phyloP scores from a whole-genome alignment of 1,284 basidiomycete species.

The Microbotryum lychnidis-dioicae region DNA sequence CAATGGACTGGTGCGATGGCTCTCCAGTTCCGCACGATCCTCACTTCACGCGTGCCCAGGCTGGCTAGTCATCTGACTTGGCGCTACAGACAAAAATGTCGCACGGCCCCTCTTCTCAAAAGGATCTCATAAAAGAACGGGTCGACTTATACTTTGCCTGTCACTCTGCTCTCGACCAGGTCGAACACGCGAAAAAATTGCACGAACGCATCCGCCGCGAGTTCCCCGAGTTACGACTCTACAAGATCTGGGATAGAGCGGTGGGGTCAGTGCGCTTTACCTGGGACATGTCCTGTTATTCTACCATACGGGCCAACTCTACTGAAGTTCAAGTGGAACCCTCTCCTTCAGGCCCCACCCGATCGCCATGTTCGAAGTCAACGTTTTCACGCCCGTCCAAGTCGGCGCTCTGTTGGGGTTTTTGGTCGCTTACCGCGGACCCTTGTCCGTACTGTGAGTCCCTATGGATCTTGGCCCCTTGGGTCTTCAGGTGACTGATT shows the following conservation, averaged over 20 bases:
- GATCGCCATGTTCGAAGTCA: constrained; percentile 60
- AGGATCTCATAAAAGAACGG: too few relatives aligned
- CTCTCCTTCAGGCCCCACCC: constrained; percentile 37
- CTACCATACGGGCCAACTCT: too few relatives aligned
- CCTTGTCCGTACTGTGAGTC: constrained; percentile 51
- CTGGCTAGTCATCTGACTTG: too few relatives aligned
- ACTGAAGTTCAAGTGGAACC: too few relatives aligned
- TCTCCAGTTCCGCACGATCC: too few relatives aligned
- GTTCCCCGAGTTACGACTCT: constrained; percentile 61
- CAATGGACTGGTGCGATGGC: too few relatives aligned
- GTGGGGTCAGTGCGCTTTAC: constrained; percentile 45
- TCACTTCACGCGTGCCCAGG: too few relatives aligned
- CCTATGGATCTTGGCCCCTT: neutral
- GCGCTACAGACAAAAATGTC: too few relatives aligned
- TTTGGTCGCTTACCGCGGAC: constrained; percentile 56
- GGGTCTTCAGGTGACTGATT: neutral
- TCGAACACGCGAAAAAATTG: constrained; percentile 51
- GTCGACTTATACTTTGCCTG: too few relatives aligned
- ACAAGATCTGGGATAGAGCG: constrained; percentile 56
- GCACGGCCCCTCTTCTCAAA: too few relatives aligned
- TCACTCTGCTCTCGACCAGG: constrained; percentile 36
- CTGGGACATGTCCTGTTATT: neutral
- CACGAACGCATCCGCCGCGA: constrained; percentile 57
- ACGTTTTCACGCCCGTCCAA: constrained; percentile 56
- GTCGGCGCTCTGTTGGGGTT: constrained; percentile 59